phyloP scores from a whole-genome alignment of 2,329 filamentous ascomycete genomes.

The Metarhizium humberi region DNA sequence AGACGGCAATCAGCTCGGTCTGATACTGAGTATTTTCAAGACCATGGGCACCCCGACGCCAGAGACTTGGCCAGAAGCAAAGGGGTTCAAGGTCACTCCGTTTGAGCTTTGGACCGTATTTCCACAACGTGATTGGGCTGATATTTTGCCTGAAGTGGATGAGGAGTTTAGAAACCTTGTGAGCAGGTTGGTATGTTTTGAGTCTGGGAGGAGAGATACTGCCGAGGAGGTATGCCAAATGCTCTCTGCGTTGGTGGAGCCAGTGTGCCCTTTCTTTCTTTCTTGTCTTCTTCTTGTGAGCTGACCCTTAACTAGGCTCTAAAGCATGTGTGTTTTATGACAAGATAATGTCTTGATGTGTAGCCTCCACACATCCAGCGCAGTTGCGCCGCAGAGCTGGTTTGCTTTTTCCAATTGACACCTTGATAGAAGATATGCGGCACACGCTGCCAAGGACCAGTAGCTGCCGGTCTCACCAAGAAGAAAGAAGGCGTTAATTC shows the following conservation, averaged over 20 bases:
- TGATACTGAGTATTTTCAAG: conserved; percentile 89
- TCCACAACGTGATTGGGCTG: conserved; percentile 55
- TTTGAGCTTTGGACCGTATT: conserved; percentile 87
- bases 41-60: conserved; percentile 77
- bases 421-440: no score
- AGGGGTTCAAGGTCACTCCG: conserved; percentile 58
- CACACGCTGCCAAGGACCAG: no score
- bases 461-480: no score
- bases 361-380: not conserved
- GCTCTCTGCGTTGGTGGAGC: not conserved
- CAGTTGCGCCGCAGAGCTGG: not conserved
- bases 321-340: not conserved
- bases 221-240: conserved; percentile 37
- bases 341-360: not conserved
- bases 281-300: not conserved
- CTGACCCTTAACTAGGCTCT: not conserved
- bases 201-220: conserved; percentile 53
- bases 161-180: conserved; percentile 56
- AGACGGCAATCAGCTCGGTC: conserved; percentile 80
- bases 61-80: conserved; percentile 76
- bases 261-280: no score
- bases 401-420: not conserved
- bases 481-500: no score
- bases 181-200: conserved; percentile 59
- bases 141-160: conserved; percentile 55